A percentile compares a stretch with the other conserved stretches of the same genome.
phyloP scores from a whole-genome alignment of 2,329 filamentous ascomycete genomes.

The Fusarium chuoi region DNA sequence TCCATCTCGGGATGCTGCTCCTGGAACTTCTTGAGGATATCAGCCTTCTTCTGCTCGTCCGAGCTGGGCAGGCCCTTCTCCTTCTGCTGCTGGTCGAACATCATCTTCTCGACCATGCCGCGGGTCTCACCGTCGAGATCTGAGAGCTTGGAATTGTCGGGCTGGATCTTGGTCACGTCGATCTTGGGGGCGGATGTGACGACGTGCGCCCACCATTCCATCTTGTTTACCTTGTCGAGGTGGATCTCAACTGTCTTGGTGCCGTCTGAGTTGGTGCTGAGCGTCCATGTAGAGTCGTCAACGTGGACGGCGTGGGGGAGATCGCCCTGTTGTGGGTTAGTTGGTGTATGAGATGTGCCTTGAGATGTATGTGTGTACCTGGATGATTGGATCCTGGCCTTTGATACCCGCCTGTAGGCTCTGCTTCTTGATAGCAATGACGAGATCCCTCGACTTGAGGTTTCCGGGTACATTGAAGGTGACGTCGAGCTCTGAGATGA shows the following conservation, averaged over 20 bases:
- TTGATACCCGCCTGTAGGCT: conserved; percentile 85
- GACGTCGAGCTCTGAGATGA: conserved; percentile 87
- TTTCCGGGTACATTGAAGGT: conserved; percentile 81
- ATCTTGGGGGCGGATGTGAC: conserved; percentile 88
- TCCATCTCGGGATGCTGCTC: conserved; percentile 78
- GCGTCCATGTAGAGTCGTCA: conserved; percentile 95
- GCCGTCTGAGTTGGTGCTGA: conserved; percentile 77
- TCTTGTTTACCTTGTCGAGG: conserved; percentile 95
- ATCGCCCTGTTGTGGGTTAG: conserved; percentile 70
- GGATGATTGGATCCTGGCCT: conserved; percentile 85
- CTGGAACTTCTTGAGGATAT: conserved; percentile 94
- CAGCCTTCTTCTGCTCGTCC: conserved; percentile 94
- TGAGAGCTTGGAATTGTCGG: conserved; percentile 89
- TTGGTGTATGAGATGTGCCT: not conserved
- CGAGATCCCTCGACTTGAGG: conserved; percentile 84
- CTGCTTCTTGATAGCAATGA: conserved; percentile 83
- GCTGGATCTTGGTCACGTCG: conserved; percentile 93
- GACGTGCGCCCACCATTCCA: conserved; percentile 98
- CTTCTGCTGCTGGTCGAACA: conserved; percentile 98
- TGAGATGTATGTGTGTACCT: conserved; percentile 61
- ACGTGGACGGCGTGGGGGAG: conserved; percentile 81
- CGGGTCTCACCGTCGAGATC: conserved; percentile 96
- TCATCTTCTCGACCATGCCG: conserved; percentile 99
- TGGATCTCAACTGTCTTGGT: conserved; percentile 78
- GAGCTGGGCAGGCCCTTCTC: conserved; percentile 88